Percentiles rank a stretch among this genome's conserved stretches.
Conservation (phyloP, 2,329 filamentous ascomycete species). For the Seiridium cupressi region DNA sequence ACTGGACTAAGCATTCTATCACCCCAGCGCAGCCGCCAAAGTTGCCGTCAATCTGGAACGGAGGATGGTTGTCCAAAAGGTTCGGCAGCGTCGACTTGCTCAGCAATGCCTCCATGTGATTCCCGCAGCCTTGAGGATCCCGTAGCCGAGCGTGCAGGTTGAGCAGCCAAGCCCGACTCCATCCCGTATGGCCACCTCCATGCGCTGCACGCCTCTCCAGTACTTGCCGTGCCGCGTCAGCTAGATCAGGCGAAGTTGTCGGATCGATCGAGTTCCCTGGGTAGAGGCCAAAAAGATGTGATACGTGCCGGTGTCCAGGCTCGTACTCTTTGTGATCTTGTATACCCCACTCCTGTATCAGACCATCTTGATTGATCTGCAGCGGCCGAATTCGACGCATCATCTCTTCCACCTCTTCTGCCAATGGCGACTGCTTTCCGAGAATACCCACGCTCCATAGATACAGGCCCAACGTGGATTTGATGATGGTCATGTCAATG, state of each 20-base stretch:
- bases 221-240: slow-evolving; percentile 23
- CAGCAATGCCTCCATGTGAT: slow-evolving; percentile 17
- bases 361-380: slow-evolving; percentile 28
- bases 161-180: slow-evolving; percentile 50
- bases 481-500: slow-evolving; percentile 44
- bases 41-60: slow-evolving; percentile 51
- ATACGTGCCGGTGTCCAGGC: slow-evolving; percentile 49
- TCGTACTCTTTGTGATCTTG: slow-evolving; percentile 37
- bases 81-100: slow-evolving; percentile 40
- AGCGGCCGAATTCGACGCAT: slow-evolving; percentile 19
- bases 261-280: slow-evolving; percentile 37
- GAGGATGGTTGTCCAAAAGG: slow-evolving; percentile 41
- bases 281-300: slow-evolving; percentile 47
- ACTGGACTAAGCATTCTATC: slow-evolving; percentile 40
- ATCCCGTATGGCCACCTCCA: slow-evolving; percentile 47
- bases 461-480: slow-evolving; percentile 21
- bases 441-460: slow-evolving; percentile 20
- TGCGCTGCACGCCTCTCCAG: slow-evolving; percentile 26
- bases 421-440: slow-evolving; percentile 24
- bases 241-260: slow-evolving; percentile 20
- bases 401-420: slow-evolving; percentile 21
- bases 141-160: slow-evolving; percentile 46
- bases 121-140: slow-evolving; percentile 2
- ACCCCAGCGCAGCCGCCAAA: slow-evolving; percentile 47
- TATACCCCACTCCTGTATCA: slow-evolving; percentile 37